phyloP scores from a whole-genome alignment of 2,329 filamentous ascomycete genomes.

The Ophiobolus disseminans region DNA sequence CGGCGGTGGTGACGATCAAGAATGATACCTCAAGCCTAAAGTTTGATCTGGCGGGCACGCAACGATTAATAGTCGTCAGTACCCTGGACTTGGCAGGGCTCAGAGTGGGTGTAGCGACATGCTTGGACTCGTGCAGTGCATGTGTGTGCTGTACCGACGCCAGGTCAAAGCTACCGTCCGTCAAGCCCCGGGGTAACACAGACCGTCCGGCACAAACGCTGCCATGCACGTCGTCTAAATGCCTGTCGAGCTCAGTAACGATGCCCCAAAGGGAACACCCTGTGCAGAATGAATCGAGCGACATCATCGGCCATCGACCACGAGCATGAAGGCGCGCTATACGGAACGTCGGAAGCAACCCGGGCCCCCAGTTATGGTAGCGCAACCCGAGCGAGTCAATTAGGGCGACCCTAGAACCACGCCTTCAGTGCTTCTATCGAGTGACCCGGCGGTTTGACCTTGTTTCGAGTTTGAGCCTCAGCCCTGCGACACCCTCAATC shows the following conservation, averaged over 20 bases:
- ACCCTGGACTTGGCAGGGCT: constrained; percentile 40
- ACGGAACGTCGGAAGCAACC: constrained; percentile 25
- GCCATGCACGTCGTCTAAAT: constrained; percentile 26
- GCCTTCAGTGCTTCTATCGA: constrained; percentile 1
- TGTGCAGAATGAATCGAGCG: constrained; percentile 21
- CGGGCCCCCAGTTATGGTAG: constrained; percentile 31
- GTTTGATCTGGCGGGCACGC: constrained; percentile 16
- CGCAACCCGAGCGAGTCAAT: constrained; percentile 24
- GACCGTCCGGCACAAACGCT: constrained; percentile 28
- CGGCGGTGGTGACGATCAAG: constrained; percentile 15
- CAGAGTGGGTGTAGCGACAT: constrained; percentile 35
- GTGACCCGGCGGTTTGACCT: constrained; percentile 4
- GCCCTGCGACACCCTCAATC: background rate
- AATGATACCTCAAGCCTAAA: constrained; percentile 19
- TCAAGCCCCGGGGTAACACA: constrained; percentile 31
- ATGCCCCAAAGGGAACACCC: constrained; percentile 29
- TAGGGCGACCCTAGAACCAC: constrained; percentile 7
- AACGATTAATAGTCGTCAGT: constrained; percentile 36
- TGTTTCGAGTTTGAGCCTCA: constrained; percentile 2
- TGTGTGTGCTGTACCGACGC: constrained; percentile 35
- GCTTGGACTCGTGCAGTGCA: constrained; percentile 34
- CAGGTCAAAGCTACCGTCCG: constrained; percentile 25
- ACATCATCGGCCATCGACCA: constrained; percentile 25
- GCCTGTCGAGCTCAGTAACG: constrained; percentile 21
- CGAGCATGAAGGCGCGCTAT: constrained; percentile 23